phyloP scores from a whole-genome alignment of 2,329 filamentous ascomycete species.

The Hypoxylon sp. region DNA sequence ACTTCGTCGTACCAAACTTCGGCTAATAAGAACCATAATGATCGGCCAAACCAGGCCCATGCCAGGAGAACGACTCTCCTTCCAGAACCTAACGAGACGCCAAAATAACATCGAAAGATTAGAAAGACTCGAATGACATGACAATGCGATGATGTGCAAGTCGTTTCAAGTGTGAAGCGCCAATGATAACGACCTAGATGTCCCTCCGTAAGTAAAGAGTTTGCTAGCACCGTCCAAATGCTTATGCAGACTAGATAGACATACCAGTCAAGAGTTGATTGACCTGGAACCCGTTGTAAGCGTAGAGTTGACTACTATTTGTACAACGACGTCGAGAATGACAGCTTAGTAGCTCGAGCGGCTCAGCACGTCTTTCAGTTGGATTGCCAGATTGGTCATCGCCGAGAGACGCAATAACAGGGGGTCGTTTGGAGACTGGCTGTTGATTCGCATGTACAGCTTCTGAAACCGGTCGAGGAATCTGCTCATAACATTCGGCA shows the following conservation, averaged over 20 bases:
- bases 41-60: not conserved
- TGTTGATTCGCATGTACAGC: conserved; percentile 63
- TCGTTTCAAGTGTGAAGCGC: not conserved
- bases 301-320: not conserved
- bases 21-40: conserved; percentile 12
- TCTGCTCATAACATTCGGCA: conserved; percentile 68
- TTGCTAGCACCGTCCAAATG: not conserved
- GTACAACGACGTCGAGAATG: not conserved
- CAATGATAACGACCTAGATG: conserved; percentile 3
- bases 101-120: not conserved
- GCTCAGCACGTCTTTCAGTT: conserved; percentile 44
- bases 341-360: conserved; percentile 41
- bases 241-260: not conserved
- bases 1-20: conserved; percentile 12
- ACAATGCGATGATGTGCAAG: not conserved
- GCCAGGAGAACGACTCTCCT: not conserved
- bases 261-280: conserved; percentile 14
- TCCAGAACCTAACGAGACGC: conserved; percentile 2
- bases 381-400: conserved; percentile 54
- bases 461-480: conserved; percentile 65
- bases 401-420: conserved; percentile 61
- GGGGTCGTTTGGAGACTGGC: conserved; percentile 60
- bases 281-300: not conserved
- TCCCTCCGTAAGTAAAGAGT: not conserved
- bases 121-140: not conserved